A percentile compares a stretch with the other conserved stretches of the same genome.
These are phyloP conservation scores for Fistulifera pelliculosa DNA, from an alignment of 108 stramenopile genomes.

Conservation along the genomic window DNA sequence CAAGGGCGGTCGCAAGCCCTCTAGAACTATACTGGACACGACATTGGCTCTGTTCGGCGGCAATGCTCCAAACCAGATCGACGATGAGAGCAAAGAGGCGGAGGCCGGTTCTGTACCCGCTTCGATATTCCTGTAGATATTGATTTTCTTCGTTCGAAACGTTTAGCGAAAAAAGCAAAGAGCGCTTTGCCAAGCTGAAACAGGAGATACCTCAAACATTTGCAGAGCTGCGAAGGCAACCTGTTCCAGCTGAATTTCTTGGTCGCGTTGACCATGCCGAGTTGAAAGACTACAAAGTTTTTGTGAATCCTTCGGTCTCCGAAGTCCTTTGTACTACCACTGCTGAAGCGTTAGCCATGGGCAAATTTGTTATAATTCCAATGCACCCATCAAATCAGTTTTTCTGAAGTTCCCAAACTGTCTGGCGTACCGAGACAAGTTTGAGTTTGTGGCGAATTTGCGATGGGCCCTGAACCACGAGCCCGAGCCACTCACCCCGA, in stretches of 20 bases:
- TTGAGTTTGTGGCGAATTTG: constrained; percentile 67
- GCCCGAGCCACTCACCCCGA: constrained; percentile 61
- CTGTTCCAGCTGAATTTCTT: constrained; percentile 64
- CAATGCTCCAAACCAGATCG: background rate
- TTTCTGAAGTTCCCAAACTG: constrained; percentile 73
- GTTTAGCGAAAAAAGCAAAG: background rate
- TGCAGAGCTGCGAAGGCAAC: constrained; percentile 43
- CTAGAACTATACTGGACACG: background rate
- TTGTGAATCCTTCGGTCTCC: constrained; percentile 76
- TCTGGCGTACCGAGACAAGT: constrained; percentile 55
- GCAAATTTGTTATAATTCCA: constrained; percentile 73
- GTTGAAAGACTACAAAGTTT: constrained; percentile 54
- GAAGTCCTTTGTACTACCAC: constrained; percentile 84
- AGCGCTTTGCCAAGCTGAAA: constrained; percentile 1
- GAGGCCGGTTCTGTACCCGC: background rate
- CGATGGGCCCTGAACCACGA: constrained; percentile 74
- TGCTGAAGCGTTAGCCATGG: constrained; percentile 70
- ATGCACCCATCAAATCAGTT: constrained; percentile 66
- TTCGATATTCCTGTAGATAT: background rate
- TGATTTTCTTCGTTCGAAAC: background rate
- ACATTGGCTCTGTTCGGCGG: background rate
- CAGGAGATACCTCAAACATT: constrained; percentile 42
- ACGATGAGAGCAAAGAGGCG: background rate
- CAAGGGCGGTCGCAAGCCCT: background rate
- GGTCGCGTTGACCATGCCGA: constrained; percentile 69